phyloP scores from a whole-genome alignment of 306 rosid genomes.

The Dryas octopetala region DNA sequence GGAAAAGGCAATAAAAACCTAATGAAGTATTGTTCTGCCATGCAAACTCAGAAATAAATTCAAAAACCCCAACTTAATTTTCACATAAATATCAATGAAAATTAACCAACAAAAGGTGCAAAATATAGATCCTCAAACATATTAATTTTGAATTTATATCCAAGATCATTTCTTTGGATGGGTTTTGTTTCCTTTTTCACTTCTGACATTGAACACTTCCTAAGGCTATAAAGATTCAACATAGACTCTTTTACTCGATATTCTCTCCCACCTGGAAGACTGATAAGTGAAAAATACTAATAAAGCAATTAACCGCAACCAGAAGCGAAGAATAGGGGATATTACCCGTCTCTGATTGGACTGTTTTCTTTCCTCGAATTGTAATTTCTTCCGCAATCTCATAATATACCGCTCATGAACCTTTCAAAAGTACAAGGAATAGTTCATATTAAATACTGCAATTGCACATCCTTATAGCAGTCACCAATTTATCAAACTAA shows the following conservation, averaged over 20 bases:
- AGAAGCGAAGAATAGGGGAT: constrained; percentile 2
- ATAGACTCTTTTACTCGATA: background rate
- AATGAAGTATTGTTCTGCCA: background rate
- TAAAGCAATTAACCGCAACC: constrained; percentile 6
- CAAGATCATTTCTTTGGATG: background rate
- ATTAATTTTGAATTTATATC: background rate
- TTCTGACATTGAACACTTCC: background rate
- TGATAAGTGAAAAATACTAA: background rate
- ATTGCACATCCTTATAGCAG: constrained; percentile 5
- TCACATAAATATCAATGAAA: background rate
- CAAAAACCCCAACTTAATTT: too few relatives aligned
- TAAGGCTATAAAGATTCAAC: background rate
- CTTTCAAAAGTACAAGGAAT: constrained; percentile 39
- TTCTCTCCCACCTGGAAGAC: constrained; percentile 3
- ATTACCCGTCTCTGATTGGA: constrained; percentile 87
- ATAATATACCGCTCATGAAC: constrained; percentile 78
- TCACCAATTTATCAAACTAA: background rate
- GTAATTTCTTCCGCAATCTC: constrained; percentile 69
- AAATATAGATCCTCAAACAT: constrained; percentile 4
- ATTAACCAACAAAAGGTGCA: background rate
- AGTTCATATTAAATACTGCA: constrained; percentile 14
- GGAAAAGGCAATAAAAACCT: background rate
- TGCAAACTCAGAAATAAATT: too few relatives aligned
- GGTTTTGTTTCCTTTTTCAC: background rate
- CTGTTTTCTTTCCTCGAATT: constrained; percentile 79